A percentile compares a stretch with the other conserved stretches of the same genome.
Evolutionary conservation across 495 filamentous ascomycete genomes (phyloP).

Genomic region (Parathielavia appendiculata): DNA sequence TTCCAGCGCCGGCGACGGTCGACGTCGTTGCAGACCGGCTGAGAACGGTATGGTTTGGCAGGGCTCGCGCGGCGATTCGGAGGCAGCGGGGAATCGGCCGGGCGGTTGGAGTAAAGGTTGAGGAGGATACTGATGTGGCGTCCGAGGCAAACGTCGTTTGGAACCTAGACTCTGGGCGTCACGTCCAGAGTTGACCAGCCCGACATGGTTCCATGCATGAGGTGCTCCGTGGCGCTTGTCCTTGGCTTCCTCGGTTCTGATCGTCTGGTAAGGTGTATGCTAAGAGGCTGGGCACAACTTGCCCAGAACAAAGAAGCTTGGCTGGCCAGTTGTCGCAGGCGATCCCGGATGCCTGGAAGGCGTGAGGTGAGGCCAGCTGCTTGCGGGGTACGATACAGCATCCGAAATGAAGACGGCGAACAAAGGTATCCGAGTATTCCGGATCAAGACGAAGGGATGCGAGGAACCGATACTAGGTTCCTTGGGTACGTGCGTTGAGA

Average conservation of each 20-base stretch:
- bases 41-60: constrained; percentile 14
- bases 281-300: constrained; percentile 9
- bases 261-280: constrained; percentile 31
- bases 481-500: neutral
- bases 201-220: constrained; percentile 21
- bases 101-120: neutral
- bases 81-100: constrained; percentile 4
- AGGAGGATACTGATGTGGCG: constrained; percentile 14
- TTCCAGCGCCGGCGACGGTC: constrained; percentile 36
- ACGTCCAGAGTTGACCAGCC: constrained; percentile 23
- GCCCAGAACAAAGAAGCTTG: constrained; percentile 4
- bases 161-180: constrained; percentile 16
- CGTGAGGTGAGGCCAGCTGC: neutral
- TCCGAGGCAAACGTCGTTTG: constrained; percentile 19
- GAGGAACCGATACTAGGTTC: too few species aligned
- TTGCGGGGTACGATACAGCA: neutral
- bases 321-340: constrained; percentile 17
- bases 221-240: constrained; percentile 9
- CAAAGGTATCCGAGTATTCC: neutral
- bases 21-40: constrained; percentile 36
- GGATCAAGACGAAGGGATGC: neutral
- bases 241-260: constrained; percentile 28
- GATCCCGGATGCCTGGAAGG: constrained; percentile 2
- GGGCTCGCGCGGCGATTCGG: neutral
- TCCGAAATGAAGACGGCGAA: neutral